Base-by-base conservation (phyloP, 2,329 filamentous ascomycete species). In the Trichoderma citrinoviride region DNA sequence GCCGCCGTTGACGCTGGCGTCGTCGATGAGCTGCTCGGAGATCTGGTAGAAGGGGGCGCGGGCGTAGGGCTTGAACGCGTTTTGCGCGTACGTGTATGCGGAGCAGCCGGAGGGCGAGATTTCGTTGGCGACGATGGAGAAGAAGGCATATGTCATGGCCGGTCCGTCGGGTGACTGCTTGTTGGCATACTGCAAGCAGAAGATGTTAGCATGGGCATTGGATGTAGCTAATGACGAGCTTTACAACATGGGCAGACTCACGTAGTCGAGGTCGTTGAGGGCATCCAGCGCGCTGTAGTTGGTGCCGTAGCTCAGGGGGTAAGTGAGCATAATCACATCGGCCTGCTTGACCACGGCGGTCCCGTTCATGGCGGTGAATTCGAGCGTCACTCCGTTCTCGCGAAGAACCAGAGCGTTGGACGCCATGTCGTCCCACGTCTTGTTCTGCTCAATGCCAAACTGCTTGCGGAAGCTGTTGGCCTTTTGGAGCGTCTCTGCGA, bases 141-240 rank as follows among this genome's bases (percentile, higher is more conserved):
- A 90, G 15, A 89, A 86, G 14, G 87, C 86, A 73, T 87, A 91
- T 1, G 89, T 91, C 89, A 91, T 91, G 7, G 85, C 89, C 0
- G 89, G 89, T 0, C 89, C 89, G 68, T 90, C 83, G 0, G 83
- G 77, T 17, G 72, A 73, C 14, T 71, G 71, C n/a, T 72, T 71
- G 55, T 71, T 78, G 76, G 70, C 57, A 61, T 73, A 74, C 70
- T 71, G 15, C 12, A 37, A 12, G 12, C 12, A 5, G 7, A 27
- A 6, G 43, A 8, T 23, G 43, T 90, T 0, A 80, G 81, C 0
- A 52, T 81, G 80, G 33, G 68, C 87, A 90, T 70, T 14, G 14
- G 3, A 14, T 37, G 8, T 90, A 87, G 17, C 15, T 52, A 1
- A 19, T 12, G 5, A 33, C 2, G 1, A 12, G 17, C 7, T 33